Conservation (phyloP, 495 filamentous ascomycete species). For the Hypoxylon intermedium region DNA sequence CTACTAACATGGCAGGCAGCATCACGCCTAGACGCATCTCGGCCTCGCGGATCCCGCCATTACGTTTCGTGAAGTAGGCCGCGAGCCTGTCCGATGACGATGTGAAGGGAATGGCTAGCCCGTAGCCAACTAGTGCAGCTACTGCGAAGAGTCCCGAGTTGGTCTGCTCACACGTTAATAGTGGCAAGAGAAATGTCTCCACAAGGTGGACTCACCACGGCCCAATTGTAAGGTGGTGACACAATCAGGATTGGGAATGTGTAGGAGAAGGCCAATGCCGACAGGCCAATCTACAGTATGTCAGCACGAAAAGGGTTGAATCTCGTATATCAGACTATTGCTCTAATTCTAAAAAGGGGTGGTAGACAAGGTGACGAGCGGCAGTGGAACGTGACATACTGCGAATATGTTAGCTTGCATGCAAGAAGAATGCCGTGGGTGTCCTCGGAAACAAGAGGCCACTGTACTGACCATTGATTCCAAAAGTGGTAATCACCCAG, state of each 20-base stretch:
- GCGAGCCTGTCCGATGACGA: conserved; percentile 63
- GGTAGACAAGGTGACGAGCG: neutral
- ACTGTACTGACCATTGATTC: conserved; percentile 47
- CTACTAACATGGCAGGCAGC: conserved; percentile 60
- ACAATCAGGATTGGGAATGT: conserved; percentile 66
- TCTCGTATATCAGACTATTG: no score
- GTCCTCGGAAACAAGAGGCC: neutral
- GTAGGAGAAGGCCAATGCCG: conserved; percentile 65
- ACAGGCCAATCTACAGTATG: conserved; percentile 60
- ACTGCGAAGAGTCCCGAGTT: conserved; percentile 64
- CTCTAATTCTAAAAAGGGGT: neutral
- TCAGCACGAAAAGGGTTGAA: conserved; percentile 4
- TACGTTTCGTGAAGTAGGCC: conserved; percentile 60
- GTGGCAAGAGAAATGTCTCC: neutral
- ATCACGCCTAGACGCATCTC: conserved; percentile 68
- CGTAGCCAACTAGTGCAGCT: conserved; percentile 59
- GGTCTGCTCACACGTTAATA: conserved; percentile 39
- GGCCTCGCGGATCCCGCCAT: conserved; percentile 64
- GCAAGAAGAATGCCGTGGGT: conserved; percentile 46
- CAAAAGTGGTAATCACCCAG: conserved; percentile 64
- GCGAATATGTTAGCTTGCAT: conserved; percentile 55
- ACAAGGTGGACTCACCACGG: conserved; percentile 31
- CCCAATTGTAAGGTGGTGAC: conserved; percentile 65
- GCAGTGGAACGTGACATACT: conserved; percentile 27
- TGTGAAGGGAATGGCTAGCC: conserved; percentile 63